Evolutionary conservation across 179 eudicot genomes (phyloP), one percentile per base, ranked within the genome.

Genomic region (Vitellaria paradoxa): DNA sequence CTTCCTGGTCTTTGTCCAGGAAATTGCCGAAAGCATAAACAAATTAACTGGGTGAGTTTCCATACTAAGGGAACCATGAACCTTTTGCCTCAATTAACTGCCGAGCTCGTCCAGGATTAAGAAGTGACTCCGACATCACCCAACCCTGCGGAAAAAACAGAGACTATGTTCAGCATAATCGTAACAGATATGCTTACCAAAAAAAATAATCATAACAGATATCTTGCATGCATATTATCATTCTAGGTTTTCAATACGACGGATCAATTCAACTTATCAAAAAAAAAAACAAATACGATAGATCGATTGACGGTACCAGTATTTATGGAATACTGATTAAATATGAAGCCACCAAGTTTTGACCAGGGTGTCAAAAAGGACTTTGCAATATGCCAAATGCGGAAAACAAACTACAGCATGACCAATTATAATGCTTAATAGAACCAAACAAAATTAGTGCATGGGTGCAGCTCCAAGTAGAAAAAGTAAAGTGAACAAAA

Each of bases 71-170:
- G 20, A 42, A 8, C 40, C 14, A 5, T 23, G 21, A 68, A 55
- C 53, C 40, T 6, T 7, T 40, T 26, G 14, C 56, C 62, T 83
- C 62, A 83, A 40, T 67, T 76, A 49, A n/a, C 73, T 50, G 70
- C 71, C 98, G 97, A 67, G 98, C 97, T 78, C 93, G 88, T 26
- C 99, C 98, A 21, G 99, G 99, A 89, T 96, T 93, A 62, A 96
- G 96, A 78, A 90, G 92, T 21, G 98, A 96, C 73, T 92, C 99
- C 8, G 97, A 96, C 98, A 96, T 96, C 80, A 92, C 88, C 99
- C 99, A 96, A 26, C 99, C 99, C 99, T 96, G 88, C 78, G 37
- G 37, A 30, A 81, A 76, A 74, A 9, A 60, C 10, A 76, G 65
- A 40, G 5, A 2, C 14, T 69, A 65, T 6, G 13, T 20, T 47